These are phyloP conservation scores for Penicillium coprophilum DNA, from an alignment of 495 filamentous ascomycete species.

Conservation along the genomic window DNA sequence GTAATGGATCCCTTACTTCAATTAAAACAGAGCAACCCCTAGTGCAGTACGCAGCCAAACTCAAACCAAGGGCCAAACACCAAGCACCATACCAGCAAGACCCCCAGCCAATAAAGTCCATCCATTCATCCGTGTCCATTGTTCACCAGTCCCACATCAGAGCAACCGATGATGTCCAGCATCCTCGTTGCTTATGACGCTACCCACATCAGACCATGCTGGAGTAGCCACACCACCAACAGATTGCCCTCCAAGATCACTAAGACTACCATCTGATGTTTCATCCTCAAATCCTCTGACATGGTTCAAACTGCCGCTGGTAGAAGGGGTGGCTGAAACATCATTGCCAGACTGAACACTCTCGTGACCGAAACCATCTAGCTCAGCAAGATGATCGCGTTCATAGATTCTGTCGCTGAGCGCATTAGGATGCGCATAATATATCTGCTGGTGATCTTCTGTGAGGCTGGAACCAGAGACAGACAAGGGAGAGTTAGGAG, in stretches of 20 bases:
- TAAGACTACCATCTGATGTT: slow-evolving; percentile 60
- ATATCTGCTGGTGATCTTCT: slow-evolving; percentile 27
- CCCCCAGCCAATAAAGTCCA: not conserved
- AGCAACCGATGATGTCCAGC: slow-evolving; percentile 33
- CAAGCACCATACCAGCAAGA: not conserved
- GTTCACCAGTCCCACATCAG: not conserved
- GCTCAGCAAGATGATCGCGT: slow-evolving; percentile 15
- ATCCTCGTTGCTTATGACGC: slow-evolving; percentile 61
- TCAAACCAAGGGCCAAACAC: not conserved
- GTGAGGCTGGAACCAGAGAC: slow-evolving; percentile 31
- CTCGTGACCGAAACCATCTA: slow-evolving; percentile 14
- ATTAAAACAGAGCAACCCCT: not conserved
- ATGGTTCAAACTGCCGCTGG: slow-evolving; percentile 39
- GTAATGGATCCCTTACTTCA: not conserved
- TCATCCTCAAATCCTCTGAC: slow-evolving; percentile 30
- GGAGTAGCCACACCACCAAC: slow-evolving; percentile 60
- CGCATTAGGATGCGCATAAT: slow-evolving; percentile 39
- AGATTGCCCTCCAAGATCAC: slow-evolving; percentile 53
- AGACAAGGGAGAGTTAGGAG: slow-evolving; percentile 6
- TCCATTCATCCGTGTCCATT: not conserved
- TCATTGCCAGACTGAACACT: slow-evolving; percentile 23
- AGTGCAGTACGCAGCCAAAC: not conserved
- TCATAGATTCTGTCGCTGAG: slow-evolving; percentile 33
- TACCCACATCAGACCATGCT: slow-evolving; percentile 76
- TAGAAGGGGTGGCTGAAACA: slow-evolving; percentile 39